Percentiles rank a stretch among this genome's conserved stretches.
phyloP scores from a whole-genome alignment of 805 yeast genomes.

The Wickerhamiella occidentalis region DNA sequence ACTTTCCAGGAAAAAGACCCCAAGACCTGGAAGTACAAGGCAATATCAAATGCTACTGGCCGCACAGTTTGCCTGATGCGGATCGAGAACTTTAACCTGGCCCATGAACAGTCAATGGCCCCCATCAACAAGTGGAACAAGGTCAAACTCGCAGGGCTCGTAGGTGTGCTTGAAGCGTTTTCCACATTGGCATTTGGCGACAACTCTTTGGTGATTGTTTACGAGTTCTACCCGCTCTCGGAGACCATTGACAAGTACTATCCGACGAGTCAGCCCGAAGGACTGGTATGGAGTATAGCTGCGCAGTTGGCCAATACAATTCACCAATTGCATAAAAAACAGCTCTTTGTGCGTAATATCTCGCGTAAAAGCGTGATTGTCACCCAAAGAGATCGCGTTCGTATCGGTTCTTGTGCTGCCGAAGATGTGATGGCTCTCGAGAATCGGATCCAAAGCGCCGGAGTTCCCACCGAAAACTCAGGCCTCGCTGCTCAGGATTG shows the following conservation, averaged over 20 bases:
- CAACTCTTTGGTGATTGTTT: slow-evolving; percentile 58
- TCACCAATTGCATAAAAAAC: slow-evolving; percentile 49
- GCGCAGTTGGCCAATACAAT: slow-evolving; percentile 65
- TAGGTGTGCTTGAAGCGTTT: slow-evolving; percentile 66
- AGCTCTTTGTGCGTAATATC: slow-evolving; percentile 47
- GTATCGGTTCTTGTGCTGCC: slow-evolving; percentile 60
- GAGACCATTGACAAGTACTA: slow-evolving; percentile 60
- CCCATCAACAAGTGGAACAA: slow-evolving; percentile 58
- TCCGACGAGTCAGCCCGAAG: slow-evolving; percentile 42
- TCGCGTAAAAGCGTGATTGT: slow-evolving; percentile 60
- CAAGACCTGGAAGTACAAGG: slow-evolving; percentile 63
- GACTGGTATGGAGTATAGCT: slow-evolving; percentile 60
- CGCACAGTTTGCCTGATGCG: slow-evolving; percentile 63
- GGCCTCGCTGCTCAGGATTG: slow-evolving; percentile 36
- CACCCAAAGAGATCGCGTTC: slow-evolving; percentile 57
- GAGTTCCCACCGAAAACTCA: not conserved
- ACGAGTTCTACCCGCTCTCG: slow-evolving; percentile 76
- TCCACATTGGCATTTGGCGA: slow-evolving; percentile 80
- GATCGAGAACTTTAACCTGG: slow-evolving; percentile 44
- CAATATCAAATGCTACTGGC: slow-evolving; percentile 68
- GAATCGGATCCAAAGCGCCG: slow-evolving; percentile 19
- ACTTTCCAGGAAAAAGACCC: slow-evolving; percentile 19
- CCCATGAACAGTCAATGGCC: slow-evolving; percentile 48
- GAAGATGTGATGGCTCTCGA: slow-evolving; percentile 43
- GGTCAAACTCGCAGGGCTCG: slow-evolving; percentile 43